phyloP scores from a whole-genome alignment of 2,329 filamentous ascomycete genomes.

The Elsinoe batatas region DNA sequence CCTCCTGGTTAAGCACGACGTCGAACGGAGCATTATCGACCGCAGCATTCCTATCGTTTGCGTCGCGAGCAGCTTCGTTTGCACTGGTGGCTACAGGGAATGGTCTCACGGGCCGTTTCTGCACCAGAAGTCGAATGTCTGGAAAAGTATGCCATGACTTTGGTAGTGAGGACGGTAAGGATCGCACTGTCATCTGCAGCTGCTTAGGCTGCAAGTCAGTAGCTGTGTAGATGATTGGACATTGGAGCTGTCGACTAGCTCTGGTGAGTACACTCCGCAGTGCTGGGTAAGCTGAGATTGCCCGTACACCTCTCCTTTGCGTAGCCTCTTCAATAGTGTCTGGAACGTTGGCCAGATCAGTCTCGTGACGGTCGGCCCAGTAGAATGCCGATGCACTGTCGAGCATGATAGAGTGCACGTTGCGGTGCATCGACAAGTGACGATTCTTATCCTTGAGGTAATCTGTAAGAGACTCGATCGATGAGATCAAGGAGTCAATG shows the following conservation, averaged over 20 bases:
- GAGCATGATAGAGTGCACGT: constrained; percentile 43
- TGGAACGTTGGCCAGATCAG: constrained; percentile 20
- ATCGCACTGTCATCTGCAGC: not conserved
- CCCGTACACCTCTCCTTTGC: not conserved
- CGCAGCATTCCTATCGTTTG: not conserved
- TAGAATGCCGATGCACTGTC: constrained; percentile 48
- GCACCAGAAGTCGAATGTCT: constrained; percentile 2
- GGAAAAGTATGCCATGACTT: constrained; percentile 5
- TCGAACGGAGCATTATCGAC: not conserved
- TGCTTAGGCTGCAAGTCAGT: not conserved
- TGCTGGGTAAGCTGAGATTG: not conserved
- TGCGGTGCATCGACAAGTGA: constrained; percentile 39
- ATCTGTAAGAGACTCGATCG: constrained; percentile 35
- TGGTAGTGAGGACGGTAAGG: not conserved
- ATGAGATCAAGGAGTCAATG: constrained; percentile 40
- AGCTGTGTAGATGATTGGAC: constrained; percentile 4
- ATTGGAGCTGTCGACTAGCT: not conserved
- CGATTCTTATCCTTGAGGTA: constrained; percentile 39
- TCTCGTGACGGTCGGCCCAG: constrained; percentile 42
- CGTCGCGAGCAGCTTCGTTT: constrained; percentile 3
- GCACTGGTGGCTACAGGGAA: constrained; percentile 3
- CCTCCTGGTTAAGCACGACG: not conserved
- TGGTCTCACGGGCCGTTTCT: not conserved
- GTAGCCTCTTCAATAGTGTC: constrained; percentile 2
- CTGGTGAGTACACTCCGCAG: not conserved